Evolutionary conservation across 2,329 filamentous ascomycete genomes (phyloP), one percentile per base, ranked within the genome.

Genomic region (Phoma sp.): DNA sequence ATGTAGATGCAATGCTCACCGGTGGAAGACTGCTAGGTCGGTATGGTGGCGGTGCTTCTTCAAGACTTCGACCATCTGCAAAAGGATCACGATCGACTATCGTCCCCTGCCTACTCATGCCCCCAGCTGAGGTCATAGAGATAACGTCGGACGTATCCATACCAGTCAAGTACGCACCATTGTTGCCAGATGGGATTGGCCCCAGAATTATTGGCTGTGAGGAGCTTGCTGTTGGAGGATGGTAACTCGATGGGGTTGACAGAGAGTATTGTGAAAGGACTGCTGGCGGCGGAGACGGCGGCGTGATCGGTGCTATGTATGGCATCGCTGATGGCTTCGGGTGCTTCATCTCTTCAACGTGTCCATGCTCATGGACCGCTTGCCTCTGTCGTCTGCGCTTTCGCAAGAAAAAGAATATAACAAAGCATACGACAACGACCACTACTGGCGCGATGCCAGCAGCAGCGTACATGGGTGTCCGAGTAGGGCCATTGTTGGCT

Each of bases 131-230:
- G 10, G 55, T 64, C 42, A 73, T 55, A 2, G 72, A 75, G 1
- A 74, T 58, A 13, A 69, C 57, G 30, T 75, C 72, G 3, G 72
- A 74, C 2, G 72, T 75, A 48, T 75, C 73, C 36, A 75, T 73
- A 10, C 73, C 73, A 22, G 73, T 75, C 22, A 70, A 62, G 58
- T 74, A 75, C 18, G 68, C 67, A 25, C 70, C 65, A 32, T 69
- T 69, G 7, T 62, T 63, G n/a, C 65, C 65, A 2, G 65, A 60
- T 7, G 56, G 54, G 30, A 74, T 73, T 0, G 72, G 72, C 4
- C 72, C 72, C 7, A 74, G 59, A 7, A 75, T 74, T 22, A 75
- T 64, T 22, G 72, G 72, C 11, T 61, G 67, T 22, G 63, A 54
- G 13, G 63, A 62, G 22, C 60, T 57, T 18, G 53, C 47, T 24